Conservation (phyloP, 768 basidiomycete species). For the Agrocybe pediades region DNA sequence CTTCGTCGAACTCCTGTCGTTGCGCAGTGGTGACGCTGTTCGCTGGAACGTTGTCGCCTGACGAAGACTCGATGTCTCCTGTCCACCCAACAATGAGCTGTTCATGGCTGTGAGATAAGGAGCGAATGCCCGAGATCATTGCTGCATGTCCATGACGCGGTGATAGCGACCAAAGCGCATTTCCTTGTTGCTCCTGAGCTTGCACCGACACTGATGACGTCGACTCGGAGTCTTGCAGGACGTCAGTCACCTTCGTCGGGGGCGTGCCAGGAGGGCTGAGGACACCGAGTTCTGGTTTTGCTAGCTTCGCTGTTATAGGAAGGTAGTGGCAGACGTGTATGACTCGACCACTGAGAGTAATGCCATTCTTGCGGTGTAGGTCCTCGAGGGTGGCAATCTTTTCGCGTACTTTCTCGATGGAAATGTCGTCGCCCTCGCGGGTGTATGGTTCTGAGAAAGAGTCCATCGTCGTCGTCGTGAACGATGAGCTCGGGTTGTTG, state of each 20-base stretch:
- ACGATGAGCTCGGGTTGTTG: conserved; percentile 5
- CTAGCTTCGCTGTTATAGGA: conserved; percentile 70
- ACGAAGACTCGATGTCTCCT: conserved; percentile 70
- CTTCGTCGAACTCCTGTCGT: conserved; percentile 62
- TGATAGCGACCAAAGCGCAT: conserved; percentile 66
- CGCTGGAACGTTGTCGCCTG: conserved; percentile 42
- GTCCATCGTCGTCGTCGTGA: conserved; percentile 43
- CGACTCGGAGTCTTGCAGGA: not conserved
- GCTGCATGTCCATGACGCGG: conserved; percentile 90
- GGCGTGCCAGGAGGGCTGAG: conserved; percentile 59
- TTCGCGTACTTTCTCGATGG: conserved; percentile 71
- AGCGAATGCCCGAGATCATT: conserved; percentile 92
- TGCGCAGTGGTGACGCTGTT: conserved; percentile 61
- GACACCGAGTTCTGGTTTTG: conserved; percentile 45
- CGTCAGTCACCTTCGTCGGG: conserved; percentile 2
- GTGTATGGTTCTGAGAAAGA: conserved; percentile 75
- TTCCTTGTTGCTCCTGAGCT: conserved; percentile 10
- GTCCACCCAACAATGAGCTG: conserved; percentile 95
- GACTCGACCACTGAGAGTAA: conserved; percentile 82
- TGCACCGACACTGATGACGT: conserved; percentile 4
- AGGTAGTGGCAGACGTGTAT: conserved; percentile 93
- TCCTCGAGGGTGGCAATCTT: conserved; percentile 75
- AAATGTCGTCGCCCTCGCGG: conserved; percentile 63
- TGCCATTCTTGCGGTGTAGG: conserved; percentile 67
- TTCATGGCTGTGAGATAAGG: conserved; percentile 80